Conservation (phyloP, 176 grass and related monocot genomes). For the Eragrostis curvula region DNA sequence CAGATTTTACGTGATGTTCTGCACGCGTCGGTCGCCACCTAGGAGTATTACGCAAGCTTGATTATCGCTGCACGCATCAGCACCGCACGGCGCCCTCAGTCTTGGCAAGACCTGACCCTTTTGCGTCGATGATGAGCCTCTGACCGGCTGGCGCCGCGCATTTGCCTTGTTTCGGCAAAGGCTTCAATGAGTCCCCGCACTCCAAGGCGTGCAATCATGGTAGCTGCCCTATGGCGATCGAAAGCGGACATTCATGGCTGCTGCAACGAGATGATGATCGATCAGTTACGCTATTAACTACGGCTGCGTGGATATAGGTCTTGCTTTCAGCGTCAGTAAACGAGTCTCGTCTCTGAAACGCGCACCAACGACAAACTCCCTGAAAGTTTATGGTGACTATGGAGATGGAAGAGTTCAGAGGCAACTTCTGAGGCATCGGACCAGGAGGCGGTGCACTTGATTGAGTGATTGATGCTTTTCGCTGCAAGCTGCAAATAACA, state of each 20-base stretch:
- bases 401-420: not conserved
- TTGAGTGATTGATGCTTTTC: not conserved
- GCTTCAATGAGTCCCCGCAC: not conserved
- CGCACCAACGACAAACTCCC: not conserved
- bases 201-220: slow-evolving; percentile 26
- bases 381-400: not conserved
- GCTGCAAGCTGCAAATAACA: not conserved
- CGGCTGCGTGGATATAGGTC: not conserved
- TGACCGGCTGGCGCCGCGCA: not conserved
- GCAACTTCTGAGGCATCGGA: not conserved
- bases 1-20: too few species aligned
- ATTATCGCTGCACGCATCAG: too few species aligned
- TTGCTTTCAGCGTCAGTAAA: not conserved
- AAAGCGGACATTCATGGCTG: slow-evolving; percentile 39
- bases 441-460: not conserved
- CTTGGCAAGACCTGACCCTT: not conserved
- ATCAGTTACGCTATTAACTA: slow-evolving; percentile 35
- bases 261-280: not conserved
- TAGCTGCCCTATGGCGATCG: slow-evolving; percentile 9
- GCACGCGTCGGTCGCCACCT: too few species aligned
- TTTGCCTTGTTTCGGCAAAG: not conserved
- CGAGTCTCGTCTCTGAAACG: not conserved
- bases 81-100: not conserved
- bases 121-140: not conserved
- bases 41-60: too few species aligned